A percentile compares a stretch with the other conserved stretches of the same genome.
Conservation (phyloP, 2,329 filamentous ascomycete genomes). For the Pyrenophora graminea region DNA sequence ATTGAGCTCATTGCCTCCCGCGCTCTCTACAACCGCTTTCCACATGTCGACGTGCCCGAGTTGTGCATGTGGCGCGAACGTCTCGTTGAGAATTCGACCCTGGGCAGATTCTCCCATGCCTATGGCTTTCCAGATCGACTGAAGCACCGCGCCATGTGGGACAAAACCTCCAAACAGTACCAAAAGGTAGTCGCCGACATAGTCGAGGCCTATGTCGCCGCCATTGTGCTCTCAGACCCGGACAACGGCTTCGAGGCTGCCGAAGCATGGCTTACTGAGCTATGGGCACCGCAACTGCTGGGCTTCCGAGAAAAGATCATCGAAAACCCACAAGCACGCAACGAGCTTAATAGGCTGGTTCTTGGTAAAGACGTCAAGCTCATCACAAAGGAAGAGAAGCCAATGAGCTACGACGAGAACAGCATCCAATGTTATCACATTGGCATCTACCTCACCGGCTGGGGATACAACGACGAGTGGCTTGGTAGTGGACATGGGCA, state of each 20-base stretch:
- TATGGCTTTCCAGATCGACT: slow-evolving; percentile 74
- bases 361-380: slow-evolving; percentile 43
- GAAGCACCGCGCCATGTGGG: slow-evolving; percentile 51
- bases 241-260: slow-evolving; percentile 64
- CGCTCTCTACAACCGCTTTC: slow-evolving; percentile 75
- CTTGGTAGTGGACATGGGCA: slow-evolving; percentile 67
- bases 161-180: slow-evolving; percentile 38
- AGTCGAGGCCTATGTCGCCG: slow-evolving; percentile 89
- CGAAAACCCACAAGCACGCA: slow-evolving; percentile 48
- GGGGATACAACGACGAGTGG: slow-evolving; percentile 66
- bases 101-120: slow-evolving; percentile 68
- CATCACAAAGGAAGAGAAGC: slow-evolving; percentile 56
- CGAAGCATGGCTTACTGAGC: slow-evolving; percentile 70
- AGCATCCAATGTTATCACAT: slow-evolving; percentile 63
- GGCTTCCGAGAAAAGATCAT: slow-evolving; percentile 35
- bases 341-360: slow-evolving; percentile 45
- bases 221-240: slow-evolving; percentile 70
- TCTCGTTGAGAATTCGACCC: slow-evolving; percentile 78
- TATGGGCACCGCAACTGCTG: slow-evolving; percentile 64
- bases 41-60: slow-evolving; percentile 66
- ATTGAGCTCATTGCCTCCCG: slow-evolving; percentile 76
- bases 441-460: slow-evolving; percentile 68
- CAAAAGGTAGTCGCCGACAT: slow-evolving; percentile 82
- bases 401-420: slow-evolving; percentile 57
- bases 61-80: slow-evolving; percentile 77